Evolutionary conservation across 2,329 filamentous ascomycete genomes (phyloP).

Genomic region (Albifimbria verrucaria): DNA sequence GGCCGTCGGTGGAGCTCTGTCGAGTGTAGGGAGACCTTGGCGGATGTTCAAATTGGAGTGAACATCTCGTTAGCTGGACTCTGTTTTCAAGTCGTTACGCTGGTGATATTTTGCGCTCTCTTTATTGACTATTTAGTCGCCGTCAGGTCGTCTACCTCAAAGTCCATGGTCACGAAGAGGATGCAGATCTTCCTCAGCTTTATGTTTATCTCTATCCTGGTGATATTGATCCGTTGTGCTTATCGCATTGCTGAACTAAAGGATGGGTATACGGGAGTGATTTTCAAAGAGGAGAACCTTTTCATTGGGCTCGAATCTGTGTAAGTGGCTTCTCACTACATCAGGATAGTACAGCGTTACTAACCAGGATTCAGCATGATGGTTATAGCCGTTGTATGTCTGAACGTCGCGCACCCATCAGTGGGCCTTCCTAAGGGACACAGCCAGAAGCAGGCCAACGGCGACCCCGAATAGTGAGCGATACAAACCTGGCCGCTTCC

Average conservation of each 20-base stretch:
- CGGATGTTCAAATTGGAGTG: slow-evolving; percentile 33
- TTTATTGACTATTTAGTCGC: slow-evolving; percentile 39
- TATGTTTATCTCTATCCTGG: slow-evolving; percentile 47
- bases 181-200: slow-evolving; percentile 48
- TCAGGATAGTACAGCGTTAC: not conserved
- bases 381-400: slow-evolving; percentile 15
- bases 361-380: slow-evolving; percentile 15
- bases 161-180: slow-evolving; percentile 24
- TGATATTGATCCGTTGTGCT: slow-evolving; percentile 53
- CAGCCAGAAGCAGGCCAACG: not conserved
- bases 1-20: slow-evolving; percentile 46
- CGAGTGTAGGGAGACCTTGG: slow-evolving; percentile 29
- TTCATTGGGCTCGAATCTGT: slow-evolving; percentile 21
- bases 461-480: too few relatives aligned
- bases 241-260: slow-evolving; percentile 59
- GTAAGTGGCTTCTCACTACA: slow-evolving; percentile 8
- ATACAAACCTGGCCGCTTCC: too few relatives aligned
- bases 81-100: slow-evolving; percentile 47
- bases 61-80: slow-evolving; percentile 49
- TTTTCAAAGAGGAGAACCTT: slow-evolving; percentile 19
- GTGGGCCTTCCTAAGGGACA: slow-evolving; percentile 15
- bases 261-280: slow-evolving; percentile 43
- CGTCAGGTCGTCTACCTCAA: too few relatives aligned
- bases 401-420: slow-evolving; percentile 21
- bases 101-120: slow-evolving; percentile 40